Evolutionary conservation across 1,284 basidiomycete species (phyloP), one percentile per base, ranked within the genome.

Genomic region (Ceratobasidium theobromae): DNA sequence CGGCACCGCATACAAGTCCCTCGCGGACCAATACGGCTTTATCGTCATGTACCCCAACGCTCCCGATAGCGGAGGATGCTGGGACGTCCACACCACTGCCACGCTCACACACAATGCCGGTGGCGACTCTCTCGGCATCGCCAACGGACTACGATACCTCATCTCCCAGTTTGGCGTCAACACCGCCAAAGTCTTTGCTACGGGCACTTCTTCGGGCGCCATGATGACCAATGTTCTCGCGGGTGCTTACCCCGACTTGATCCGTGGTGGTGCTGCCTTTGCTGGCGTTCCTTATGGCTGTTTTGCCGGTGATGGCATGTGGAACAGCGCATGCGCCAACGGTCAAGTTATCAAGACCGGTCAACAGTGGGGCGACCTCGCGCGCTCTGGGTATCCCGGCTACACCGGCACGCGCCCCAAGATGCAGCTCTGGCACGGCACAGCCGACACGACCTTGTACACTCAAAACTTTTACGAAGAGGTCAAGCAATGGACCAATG

Each of bases 211-310:
- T 5, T 84, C 82, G 8, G 83, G 83, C 57, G 83, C 82, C 5
- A 85, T 85, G 83, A 84, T 85, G 83, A 84, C 83, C 55, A 82
- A 80, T 71, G 83, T 84, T 25, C 76, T 84, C 18, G 73, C 75
- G 52, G 83, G 81, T 41, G 79, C 81, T 6, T 85, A 85, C 73
- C 83, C 84, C 4, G 81, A 85, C 62, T 70, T 85, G 54, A 82
- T 83, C 76, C 71, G 74, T 46, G 83, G 81, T 4, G 82, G 79
- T 16, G 72, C 78, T 27, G 79, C 77, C 16, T 81, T 78, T 74
- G 80, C 81, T 33, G 83, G 84, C 57, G 84, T 85, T 21, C 78
- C 83, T 1, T 83, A 79, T 67, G 82, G 77, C 14, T 85, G 84
- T 76, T 85, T 84, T 72, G 78, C 75, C 30, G 80, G 79, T 16